phyloP scores from a whole-genome alignment of 75 land plant genomes.

The Gnetum montanum region DNA sequence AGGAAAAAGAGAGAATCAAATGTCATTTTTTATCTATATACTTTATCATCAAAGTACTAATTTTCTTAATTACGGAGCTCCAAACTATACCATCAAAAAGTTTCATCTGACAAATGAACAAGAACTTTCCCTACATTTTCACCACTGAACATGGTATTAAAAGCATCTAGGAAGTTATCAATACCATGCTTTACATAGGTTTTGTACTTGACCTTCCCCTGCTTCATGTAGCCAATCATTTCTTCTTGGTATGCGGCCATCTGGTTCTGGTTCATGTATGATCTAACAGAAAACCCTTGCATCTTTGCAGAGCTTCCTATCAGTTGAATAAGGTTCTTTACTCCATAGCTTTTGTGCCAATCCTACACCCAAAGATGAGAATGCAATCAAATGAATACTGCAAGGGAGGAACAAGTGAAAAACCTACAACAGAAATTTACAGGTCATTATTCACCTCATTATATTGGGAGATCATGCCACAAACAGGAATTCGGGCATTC shows the following conservation, averaged over 20 bases:
- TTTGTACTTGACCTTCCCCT: no score
- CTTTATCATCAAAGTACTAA: no score
- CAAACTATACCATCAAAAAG: no score
- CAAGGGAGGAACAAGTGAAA: background rate
- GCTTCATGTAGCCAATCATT: conserved; percentile 18
- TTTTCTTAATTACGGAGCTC: no score
- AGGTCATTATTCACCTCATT: conserved; percentile 12
- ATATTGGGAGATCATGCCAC: conserved; percentile 44
- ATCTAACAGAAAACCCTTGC: conserved; percentile 23
- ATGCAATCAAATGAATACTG: background rate
- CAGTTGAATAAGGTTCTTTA: conserved; percentile 28
- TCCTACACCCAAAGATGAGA: conserved; percentile 11
- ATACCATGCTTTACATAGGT: no score
- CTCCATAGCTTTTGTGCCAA: conserved; percentile 26
- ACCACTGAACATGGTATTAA: no score
- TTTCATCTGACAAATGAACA: no score
- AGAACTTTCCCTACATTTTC: no score
- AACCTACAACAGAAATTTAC: background rate
- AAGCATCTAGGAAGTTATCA: no score
- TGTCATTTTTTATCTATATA: no score
- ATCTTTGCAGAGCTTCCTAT: conserved; percentile 28
- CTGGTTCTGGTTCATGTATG: conserved; percentile 11
- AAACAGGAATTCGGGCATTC: conserved; percentile 21
- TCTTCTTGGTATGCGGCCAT: conserved; percentile 17
- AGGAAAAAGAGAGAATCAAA: no score